Evolutionary conservation across 2,329 filamentous ascomycete genomes (phyloP), one percentile per base, ranked within the genome.

Genomic region (Sporothrix pallida): DNA sequence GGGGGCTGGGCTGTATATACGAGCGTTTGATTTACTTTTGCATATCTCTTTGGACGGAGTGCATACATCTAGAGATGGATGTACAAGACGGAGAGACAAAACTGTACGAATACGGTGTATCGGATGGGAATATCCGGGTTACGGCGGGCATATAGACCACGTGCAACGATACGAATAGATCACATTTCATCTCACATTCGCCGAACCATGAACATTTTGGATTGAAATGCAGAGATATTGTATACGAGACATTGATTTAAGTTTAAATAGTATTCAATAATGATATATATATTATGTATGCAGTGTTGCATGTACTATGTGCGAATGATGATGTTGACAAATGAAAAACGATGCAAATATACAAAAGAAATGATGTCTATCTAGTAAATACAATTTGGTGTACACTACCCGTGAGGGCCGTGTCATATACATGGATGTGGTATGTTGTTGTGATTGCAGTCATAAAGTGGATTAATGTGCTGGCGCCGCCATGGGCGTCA

Each of bases 1-100:
- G 13, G 50, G 2, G 37, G 7, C 9, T 15, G 17, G 44, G 9
- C 10, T 42, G 15, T 3, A 37, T 37, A 37, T 12, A 48, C 50
- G 67, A 73, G 72, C 72, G 72, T 71, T 70, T 73, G 65, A 42
- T 70, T 73, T 73, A 60, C 15, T 69, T 37, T 60, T 70, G 68
- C 52, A 46, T 70, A 23, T 26, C 67, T 31, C 2, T 26, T 17
- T 52, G n/a, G 23, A n/a, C 67, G 26, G 67, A 31, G 52, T n/a
- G 3, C 23, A 26, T 26, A 52, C 48, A 6, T 68, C 46, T 12
- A 52, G 42, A 50, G 44, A 50, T 26, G 20, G 23, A 13, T 68
- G 65, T 37, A 54, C 67, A 56, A 69, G 37, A 26, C 23, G 23
- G 3, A 56, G 15, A 63, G 48, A 54, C 42, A 68, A 50, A 31